Evolutionary conservation across 2,329 filamentous ascomycete species (phyloP).

Genomic region (Byssochlamys sp.): DNA sequence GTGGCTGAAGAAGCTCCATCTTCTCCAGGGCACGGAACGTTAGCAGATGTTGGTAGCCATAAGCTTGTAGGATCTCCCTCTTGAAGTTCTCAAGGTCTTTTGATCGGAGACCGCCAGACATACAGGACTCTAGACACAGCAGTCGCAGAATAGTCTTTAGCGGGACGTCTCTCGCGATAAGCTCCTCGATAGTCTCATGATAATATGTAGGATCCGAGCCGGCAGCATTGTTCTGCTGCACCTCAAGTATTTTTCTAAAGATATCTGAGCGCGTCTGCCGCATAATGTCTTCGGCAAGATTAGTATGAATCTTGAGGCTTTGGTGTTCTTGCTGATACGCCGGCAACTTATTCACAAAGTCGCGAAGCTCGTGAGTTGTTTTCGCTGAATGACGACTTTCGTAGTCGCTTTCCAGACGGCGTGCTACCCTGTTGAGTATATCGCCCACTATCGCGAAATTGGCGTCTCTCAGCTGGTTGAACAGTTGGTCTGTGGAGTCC

Average conservation of each 20-base stretch:
- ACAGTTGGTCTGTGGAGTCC: constrained; percentile 81
- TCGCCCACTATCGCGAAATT: constrained; percentile 93
- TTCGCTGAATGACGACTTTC: constrained; percentile 78
- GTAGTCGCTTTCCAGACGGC: constrained; percentile 76
- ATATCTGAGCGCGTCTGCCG: constrained; percentile 81
- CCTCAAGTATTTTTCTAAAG: constrained; percentile 79
- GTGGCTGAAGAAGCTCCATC: constrained; percentile 71
- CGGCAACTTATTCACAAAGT: constrained; percentile 89
- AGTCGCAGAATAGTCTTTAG: constrained; percentile 73
- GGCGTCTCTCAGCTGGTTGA: constrained; percentile 74
- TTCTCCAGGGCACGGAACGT: constrained; percentile 84
- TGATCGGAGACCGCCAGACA: constrained; percentile 76
- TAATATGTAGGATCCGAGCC: constrained; percentile 81
- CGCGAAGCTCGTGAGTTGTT: constrained; percentile 79
- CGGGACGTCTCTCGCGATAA: constrained; percentile 80
- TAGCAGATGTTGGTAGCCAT: constrained; percentile 87
- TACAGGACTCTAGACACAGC: constrained; percentile 81
- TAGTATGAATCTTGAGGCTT: constrained; percentile 83
- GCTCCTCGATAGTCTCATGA: constrained; percentile 81
- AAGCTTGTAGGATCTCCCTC: constrained; percentile 77
- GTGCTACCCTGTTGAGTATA: constrained; percentile 79
- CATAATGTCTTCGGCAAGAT: constrained; percentile 88
- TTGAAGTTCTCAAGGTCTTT: constrained; percentile 86
- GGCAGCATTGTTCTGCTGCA: constrained; percentile 89
- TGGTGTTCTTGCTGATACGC: constrained; percentile 88